Base-by-base conservation (phyloP, 164 flowering plant genomes). In the Stephania cephalantha region DNA sequence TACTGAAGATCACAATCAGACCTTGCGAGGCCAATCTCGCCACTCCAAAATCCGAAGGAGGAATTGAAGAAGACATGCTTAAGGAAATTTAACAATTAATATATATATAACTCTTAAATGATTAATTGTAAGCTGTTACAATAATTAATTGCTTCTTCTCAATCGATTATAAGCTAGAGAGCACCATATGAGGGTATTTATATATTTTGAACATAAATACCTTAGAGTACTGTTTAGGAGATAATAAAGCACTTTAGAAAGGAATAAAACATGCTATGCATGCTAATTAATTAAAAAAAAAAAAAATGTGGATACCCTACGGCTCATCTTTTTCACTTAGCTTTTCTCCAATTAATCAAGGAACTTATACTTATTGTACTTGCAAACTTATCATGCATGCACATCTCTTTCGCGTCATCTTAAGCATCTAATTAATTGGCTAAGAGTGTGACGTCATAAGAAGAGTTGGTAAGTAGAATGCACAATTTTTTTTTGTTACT, bases 1-100 rank as follows among this genome's bases (percentile, higher is more conserved):
- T 86, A 82, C 90, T 90, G 78, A 88, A 90, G 74, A 90, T 83
- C 82, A 90, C 89, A 77, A 88, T 87, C 13, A 87, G 81, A 76
- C 74, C 86, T 75, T 86, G 87, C 0, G 86, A 69, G 30, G 77
- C 87, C 83, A 90, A 70, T 55, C 75, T 80, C 13, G 53, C 79
- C 64, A 90, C 84, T 6, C 77, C 77, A 69, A 75, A 75, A 75
- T 75, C 77, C 0, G 77, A 74, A 67, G 71, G 76, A 48, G 76
- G 76, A 48, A 73, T 48, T 46, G 61, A 17, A 50, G 29, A 15
- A 71, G 63, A 48, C 58, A 71, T 61, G 66, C n/a, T 15, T 61
- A 61, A 61, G n/a, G 2, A 61, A 61, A 61, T 9, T 61, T 7
- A 61, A 50, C 12, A 2, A 48, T 48, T 12, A 9, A 9, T 48